Conservation (phyloP, 352 stramenopile genomes). For the Globisporangium emineosum region DNA sequence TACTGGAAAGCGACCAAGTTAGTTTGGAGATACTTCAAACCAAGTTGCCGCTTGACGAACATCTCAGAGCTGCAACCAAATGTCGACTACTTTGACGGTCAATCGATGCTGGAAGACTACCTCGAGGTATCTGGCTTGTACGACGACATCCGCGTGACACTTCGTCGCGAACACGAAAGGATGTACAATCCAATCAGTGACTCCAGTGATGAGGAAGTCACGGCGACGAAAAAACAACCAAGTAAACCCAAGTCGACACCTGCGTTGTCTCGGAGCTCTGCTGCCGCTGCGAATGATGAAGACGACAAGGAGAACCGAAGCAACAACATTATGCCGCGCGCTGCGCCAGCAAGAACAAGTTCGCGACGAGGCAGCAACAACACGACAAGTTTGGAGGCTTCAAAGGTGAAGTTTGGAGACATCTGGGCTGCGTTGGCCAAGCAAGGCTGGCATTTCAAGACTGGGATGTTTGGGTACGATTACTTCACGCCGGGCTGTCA, state of each 20-base stretch:
- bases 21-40: slow-evolving; percentile 58
- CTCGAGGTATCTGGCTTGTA: slow-evolving; percentile 34
- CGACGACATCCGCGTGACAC: slow-evolving; percentile 37
- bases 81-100: slow-evolving; percentile 54
- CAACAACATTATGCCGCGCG: slow-evolving; percentile 7
- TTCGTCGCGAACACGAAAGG: slow-evolving; percentile 37
- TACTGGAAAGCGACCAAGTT: slow-evolving; percentile 46
- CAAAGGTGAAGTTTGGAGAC: slow-evolving; percentile 57
- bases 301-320: slow-evolving; percentile 18
- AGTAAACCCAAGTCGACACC: neutral
- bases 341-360: neutral
- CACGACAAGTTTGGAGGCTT: neutral
- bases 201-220: neutral
- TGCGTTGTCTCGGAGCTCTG: neutral
- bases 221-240: neutral
- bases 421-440: slow-evolving; percentile 50
- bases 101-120: slow-evolving; percentile 39
- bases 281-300: slow-evolving; percentile 15
- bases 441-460: slow-evolving; percentile 51
- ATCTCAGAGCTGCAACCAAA: slow-evolving; percentile 21
- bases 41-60: slow-evolving; percentile 17
- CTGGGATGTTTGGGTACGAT: slow-evolving; percentile 39
- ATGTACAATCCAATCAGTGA: slow-evolving; percentile 6
- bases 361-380: neutral
- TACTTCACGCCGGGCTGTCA: slow-evolving; percentile 60